These are phyloP conservation scores for Termitomyces sp. DNA, from an alignment of 768 basidiomycete genomes.

Conservation along the genomic window DNA sequence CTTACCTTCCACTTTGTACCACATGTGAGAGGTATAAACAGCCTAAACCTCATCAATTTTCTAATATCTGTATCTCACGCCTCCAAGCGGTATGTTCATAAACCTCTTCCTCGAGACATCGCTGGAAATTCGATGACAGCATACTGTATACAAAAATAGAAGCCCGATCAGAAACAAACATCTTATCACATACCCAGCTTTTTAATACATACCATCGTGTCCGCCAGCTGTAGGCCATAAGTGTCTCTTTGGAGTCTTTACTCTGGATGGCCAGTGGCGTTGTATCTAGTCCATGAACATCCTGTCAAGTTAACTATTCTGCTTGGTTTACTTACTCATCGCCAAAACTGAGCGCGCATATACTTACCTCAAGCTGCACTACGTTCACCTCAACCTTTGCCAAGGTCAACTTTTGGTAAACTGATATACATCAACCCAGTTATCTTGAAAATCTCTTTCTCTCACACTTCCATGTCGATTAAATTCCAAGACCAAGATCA, in stretches of 20 bases:
- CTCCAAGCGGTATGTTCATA: background rate
- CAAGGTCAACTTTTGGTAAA: background rate
- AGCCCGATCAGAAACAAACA: background rate
- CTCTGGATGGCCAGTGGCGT: background rate
- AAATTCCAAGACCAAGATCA: background rate
- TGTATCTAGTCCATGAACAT: background rate
- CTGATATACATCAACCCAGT: background rate
- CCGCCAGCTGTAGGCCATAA: background rate
- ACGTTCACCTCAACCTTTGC: background rate
- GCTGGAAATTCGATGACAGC: background rate
- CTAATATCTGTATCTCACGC: background rate
- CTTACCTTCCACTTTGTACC: no score
- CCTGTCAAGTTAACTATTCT: background rate
- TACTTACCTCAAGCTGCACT: background rate
- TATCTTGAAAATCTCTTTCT: background rate
- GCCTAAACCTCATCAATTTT: no score
- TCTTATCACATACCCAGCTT: background rate
- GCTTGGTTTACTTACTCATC: background rate
- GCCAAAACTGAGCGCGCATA: background rate
- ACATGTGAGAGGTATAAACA: no score
- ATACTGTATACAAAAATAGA: background rate
- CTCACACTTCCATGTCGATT: background rate
- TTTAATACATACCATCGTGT: background rate
- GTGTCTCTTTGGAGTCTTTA: background rate
- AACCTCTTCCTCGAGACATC: background rate